Conservation (phyloP, 2,329 filamentous ascomycete genomes). For the Penicillium sp. region DNA sequence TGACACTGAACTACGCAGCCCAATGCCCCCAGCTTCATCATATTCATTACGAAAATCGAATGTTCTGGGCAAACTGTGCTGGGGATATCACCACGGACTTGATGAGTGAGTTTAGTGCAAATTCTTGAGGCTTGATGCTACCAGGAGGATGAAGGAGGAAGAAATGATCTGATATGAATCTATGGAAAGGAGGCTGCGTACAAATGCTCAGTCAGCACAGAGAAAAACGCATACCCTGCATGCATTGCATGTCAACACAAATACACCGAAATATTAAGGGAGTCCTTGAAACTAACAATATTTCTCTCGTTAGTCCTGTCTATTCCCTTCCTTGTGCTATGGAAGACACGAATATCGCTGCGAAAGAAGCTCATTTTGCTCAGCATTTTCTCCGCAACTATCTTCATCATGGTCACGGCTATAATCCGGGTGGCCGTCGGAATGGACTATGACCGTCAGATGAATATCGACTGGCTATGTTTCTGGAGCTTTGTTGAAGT, state of each 20-base stretch:
- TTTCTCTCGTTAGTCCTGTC: slow-evolving; percentile 9
- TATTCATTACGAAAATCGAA: slow-evolving; percentile 16
- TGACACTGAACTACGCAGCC: slow-evolving; percentile 1
- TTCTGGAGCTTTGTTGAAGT: slow-evolving; percentile 21
- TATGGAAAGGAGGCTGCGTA: no score
- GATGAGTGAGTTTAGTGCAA: slow-evolving; percentile 10
- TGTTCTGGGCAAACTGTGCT: slow-evolving; percentile 12
- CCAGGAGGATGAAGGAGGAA: no score
- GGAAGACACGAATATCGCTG: slow-evolving; percentile 10
- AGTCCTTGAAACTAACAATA: not conserved
- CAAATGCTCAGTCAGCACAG: no score
- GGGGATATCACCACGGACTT: slow-evolving; percentile 17
- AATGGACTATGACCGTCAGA: slow-evolving; percentile 5
- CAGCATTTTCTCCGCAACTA: slow-evolving; percentile 15
- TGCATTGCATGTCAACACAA: no score
- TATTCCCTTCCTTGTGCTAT: slow-evolving; percentile 15
- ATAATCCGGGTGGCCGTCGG: slow-evolving; percentile 14
- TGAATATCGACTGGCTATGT: slow-evolving; percentile 17
- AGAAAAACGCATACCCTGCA: no score
- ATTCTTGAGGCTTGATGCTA: no score
- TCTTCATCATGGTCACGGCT: slow-evolving; percentile 15
- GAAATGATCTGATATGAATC: no score
- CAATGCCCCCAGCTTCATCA: slow-evolving; percentile 10
- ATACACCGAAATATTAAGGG: not conserved
- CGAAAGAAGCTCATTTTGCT: slow-evolving; percentile 14